Percentiles rank a stretch among this genome's conserved stretches.
These are phyloP conservation scores for Gonapodya prolifera DNA, from an alignment of 192 early-diverging fungal genomes.

Conservation along the genomic window DNA sequence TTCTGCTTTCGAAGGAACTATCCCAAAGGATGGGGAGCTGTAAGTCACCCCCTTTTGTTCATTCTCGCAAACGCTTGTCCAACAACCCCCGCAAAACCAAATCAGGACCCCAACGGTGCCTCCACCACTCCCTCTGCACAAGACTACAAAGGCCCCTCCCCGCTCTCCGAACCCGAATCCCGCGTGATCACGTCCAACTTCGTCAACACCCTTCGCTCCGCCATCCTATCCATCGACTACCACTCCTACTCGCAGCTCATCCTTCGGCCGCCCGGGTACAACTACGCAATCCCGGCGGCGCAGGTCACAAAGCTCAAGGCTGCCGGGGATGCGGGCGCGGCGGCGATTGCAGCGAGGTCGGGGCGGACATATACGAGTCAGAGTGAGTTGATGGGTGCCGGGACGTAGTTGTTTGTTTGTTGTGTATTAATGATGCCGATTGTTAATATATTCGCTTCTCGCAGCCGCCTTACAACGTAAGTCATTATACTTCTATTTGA, in stretches of 20 bases:
- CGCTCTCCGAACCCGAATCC: constrained; percentile 28
- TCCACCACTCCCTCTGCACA: constrained; percentile 20
- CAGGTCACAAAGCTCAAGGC: not conserved
- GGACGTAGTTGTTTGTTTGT: not conserved
- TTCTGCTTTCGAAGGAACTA: not conserved
- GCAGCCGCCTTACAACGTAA: not conserved
- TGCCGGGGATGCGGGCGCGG: not conserved
- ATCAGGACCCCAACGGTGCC: constrained; percentile 10
- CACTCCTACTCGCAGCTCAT: constrained; percentile 47
- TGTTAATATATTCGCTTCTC: not conserved
- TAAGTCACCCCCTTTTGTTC: not conserved
- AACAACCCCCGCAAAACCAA: not conserved
- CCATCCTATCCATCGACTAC: constrained; percentile 41
- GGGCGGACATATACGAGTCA: not conserved
- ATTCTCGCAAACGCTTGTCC: not conserved
- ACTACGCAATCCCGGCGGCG: not conserved
- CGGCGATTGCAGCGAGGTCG: not conserved
- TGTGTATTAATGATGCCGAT: not conserved
- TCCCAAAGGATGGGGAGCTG: not conserved
- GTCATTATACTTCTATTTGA: not conserved
- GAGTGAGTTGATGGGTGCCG: not conserved
- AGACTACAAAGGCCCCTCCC: constrained; percentile 21
- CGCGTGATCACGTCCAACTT: constrained; percentile 23
- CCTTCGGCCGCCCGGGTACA: constrained; percentile 17
- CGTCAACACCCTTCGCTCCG: not conserved